Conservation (phyloP, 306 rosid species). For the Prunus mongolica region DNA sequence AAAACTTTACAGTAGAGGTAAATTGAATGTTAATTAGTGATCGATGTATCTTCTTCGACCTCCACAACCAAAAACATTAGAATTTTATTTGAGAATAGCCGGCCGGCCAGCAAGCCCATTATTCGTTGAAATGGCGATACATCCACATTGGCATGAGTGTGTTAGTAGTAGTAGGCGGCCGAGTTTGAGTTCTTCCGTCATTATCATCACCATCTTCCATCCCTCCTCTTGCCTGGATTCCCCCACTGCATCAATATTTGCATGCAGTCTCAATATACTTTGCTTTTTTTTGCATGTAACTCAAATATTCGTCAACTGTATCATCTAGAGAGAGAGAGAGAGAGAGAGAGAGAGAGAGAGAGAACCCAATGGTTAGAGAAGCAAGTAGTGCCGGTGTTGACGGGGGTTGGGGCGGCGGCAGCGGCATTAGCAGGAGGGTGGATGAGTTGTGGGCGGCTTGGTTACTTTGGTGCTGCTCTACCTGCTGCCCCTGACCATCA, state of each 20-base stretch:
- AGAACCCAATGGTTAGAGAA: conserved; percentile 50
- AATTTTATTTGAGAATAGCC: neutral
- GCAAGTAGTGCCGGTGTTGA: conserved; percentile 30
- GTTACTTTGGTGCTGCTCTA: conserved; percentile 15
- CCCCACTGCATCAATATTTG: conserved; percentile 41
- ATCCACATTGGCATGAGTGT: conserved; percentile 69
- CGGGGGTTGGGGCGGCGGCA: conserved; percentile 22
- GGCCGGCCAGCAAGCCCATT: neutral
- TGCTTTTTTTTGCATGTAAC: neutral
- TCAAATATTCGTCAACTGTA: neutral
- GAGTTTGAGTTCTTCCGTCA: conserved; percentile 21
- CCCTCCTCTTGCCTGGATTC: conserved; percentile 30
- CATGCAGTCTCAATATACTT: neutral
- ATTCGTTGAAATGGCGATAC: conserved; percentile 43
- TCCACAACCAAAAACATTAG: neutral
- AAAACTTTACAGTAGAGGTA: neutral
- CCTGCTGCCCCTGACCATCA: conserved; percentile 27
- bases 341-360: conserved; percentile 8
- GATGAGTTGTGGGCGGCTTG: conserved; percentile 33
- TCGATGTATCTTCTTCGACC: neutral
- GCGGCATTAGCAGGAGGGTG: conserved; percentile 28
- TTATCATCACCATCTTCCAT: conserved; percentile 24
- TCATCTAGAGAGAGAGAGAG: neutral
- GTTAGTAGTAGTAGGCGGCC: conserved; percentile 12
- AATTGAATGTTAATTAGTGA: neutral